These are phyloP conservation scores for Xylariales sp. DNA, from an alignment of 2,329 filamentous ascomycete species.

Conservation along the genomic window DNA sequence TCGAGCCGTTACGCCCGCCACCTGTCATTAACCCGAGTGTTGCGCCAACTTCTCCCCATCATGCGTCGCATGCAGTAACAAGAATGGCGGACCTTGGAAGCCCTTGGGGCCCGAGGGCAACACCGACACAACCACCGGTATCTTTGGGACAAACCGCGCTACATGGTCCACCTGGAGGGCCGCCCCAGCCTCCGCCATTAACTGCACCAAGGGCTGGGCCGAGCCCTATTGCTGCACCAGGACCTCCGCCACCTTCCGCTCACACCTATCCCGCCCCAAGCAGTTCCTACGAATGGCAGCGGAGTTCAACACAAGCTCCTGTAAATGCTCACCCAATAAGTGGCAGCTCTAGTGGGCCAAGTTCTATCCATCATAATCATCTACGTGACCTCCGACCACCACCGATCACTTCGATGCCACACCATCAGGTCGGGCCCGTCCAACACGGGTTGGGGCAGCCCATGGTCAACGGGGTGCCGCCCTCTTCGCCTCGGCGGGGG, in stretches of 20 bases:
- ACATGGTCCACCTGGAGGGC: slow-evolving; percentile 43
- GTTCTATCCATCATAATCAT: slow-evolving; percentile 48
- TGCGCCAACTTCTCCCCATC: slow-evolving; percentile 44
- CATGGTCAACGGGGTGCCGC: slow-evolving; percentile 59
- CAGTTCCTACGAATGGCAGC: slow-evolving; percentile 62
- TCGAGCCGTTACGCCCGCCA: slow-evolving; percentile 45
- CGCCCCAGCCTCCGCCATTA: slow-evolving; percentile 45
- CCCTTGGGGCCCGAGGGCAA: slow-evolving; percentile 43
- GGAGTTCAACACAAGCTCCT: slow-evolving; percentile 61
- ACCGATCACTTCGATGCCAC: slow-evolving; percentile 56
- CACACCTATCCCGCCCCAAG: slow-evolving; percentile 55
- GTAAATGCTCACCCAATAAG: slow-evolving; percentile 63
- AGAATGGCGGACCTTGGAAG: slow-evolving; percentile 41
- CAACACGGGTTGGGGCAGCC: slow-evolving; percentile 57
- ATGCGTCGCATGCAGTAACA: slow-evolving; percentile 41
- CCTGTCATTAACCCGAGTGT: slow-evolving; percentile 42
- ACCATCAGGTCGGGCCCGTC: slow-evolving; percentile 57
- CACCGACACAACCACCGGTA: slow-evolving; percentile 39
- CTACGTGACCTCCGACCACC: slow-evolving; percentile 63
- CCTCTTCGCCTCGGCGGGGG: slow-evolving; percentile 61
- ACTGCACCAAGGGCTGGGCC: slow-evolving; percentile 44
- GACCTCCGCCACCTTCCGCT: slow-evolving; percentile 51
- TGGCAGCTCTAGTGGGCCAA: slow-evolving; percentile 54
- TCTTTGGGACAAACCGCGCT: slow-evolving; percentile 39
- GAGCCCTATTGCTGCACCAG: slow-evolving; percentile 52